Conservation (phyloP, 2,329 filamentous ascomycete species). For the Leptographium flavum region DNA sequence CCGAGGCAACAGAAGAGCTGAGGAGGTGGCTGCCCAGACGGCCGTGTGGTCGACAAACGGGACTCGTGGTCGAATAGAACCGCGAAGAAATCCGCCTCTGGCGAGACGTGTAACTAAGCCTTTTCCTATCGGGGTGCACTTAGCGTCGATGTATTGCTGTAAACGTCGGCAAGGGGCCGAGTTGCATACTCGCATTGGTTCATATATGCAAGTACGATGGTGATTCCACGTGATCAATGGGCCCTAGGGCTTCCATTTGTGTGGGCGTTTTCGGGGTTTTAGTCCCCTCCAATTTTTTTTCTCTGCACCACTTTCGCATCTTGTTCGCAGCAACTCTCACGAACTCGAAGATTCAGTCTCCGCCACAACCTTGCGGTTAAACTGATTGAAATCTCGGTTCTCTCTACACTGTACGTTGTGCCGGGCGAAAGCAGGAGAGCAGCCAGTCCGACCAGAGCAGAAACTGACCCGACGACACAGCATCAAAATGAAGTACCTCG, state of each 20-base stretch:
- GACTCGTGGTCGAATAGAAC: neutral
- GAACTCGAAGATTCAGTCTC: constrained; percentile 99
- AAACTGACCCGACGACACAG: neutral
- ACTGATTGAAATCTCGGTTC: constrained; percentile 98
- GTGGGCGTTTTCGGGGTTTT: neutral
- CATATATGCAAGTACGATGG: too few relatives aligned
- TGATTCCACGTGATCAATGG: neutral
- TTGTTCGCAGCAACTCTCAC: constrained; percentile 2
- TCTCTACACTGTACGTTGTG: constrained; percentile 20
- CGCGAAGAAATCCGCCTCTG: neutral
- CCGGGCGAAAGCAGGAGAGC: constrained; percentile 13
- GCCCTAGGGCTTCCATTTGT: constrained; percentile 1
- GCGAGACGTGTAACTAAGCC: neutral
- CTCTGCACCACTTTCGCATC: constrained; percentile 3
- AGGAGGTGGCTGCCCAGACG: too few relatives aligned
- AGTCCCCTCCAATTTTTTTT: constrained; percentile 1
- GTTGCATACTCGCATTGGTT: too few relatives aligned
- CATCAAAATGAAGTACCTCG: constrained; percentile 97
- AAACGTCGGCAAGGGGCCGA: too few relatives aligned
- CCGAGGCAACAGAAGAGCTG: too few relatives aligned
- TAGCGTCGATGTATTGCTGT: too few relatives aligned
- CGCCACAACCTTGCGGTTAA: constrained; percentile 87
- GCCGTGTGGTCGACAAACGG: too few relatives aligned
- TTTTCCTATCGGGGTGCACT: neutral
- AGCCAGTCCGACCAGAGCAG: neutral